These are phyloP conservation scores for Paraphoma chrysanthemicola DNA, from an alignment of 2,329 filamentous ascomycete genomes.

Conservation along the genomic window DNA sequence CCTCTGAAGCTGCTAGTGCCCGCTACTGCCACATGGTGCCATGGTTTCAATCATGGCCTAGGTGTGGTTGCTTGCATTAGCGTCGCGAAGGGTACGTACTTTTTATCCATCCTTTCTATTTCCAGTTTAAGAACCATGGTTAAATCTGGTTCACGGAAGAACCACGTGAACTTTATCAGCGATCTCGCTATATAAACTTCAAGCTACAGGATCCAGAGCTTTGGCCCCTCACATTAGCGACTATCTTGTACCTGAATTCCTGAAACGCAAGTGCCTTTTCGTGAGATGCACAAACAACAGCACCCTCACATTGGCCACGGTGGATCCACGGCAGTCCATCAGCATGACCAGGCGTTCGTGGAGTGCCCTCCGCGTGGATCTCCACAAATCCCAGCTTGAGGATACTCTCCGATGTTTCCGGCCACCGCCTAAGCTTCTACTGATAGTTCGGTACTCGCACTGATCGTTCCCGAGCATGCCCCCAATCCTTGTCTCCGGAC, in stretches of 20 bases:
- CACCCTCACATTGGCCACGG: background rate
- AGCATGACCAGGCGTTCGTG: background rate
- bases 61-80: background rate
- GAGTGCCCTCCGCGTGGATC: background rate
- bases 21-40: background rate
- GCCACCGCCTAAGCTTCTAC: background rate
- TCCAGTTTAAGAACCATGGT: background rate
- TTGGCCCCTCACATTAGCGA: background rate
- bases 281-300: background rate
- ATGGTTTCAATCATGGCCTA: background rate
- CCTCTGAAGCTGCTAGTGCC: background rate
- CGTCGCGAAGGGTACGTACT: background rate
- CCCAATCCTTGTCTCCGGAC: background rate
- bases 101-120: background rate
- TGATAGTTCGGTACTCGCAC: background rate
- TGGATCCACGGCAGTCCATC: background rate
- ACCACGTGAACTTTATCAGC: background rate
- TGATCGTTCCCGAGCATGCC: background rate
- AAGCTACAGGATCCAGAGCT: background rate
- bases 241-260: background rate
- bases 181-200: background rate
- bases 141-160: background rate
- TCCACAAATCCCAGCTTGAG: background rate
- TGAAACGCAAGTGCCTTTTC: background rate
- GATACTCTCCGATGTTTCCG: background rate